These are phyloP conservation scores for Talinum fruticosum DNA, from an alignment of 148 eudicot species.

Conservation along the genomic window DNA sequence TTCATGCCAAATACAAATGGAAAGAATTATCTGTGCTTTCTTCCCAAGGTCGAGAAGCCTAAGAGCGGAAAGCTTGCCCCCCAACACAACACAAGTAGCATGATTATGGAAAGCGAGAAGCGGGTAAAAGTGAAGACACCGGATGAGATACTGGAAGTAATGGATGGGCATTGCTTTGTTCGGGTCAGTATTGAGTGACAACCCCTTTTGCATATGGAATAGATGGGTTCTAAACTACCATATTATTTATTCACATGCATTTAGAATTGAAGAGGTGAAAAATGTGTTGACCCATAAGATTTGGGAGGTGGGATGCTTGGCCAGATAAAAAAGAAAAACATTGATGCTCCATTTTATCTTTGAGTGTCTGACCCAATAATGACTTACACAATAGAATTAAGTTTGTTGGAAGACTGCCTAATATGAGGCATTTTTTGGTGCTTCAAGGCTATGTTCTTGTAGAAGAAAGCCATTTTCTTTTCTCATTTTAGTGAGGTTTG, in stretches of 20 bases:
- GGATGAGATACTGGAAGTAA: slow-evolving; percentile 82
- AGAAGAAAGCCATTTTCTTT: neutral
- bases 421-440: neutral
- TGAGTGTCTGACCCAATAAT: neutral
- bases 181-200: slow-evolving; percentile 56
- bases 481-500: neutral
- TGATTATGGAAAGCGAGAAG: slow-evolving; percentile 81
- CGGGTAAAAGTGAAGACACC: slow-evolving; percentile 78
- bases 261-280: neutral
- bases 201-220: neutral
- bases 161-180: slow-evolving; percentile 66
- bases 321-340: neutral
- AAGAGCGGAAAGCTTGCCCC: slow-evolving; percentile 55
- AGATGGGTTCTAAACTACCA: neutral
- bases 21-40: slow-evolving; percentile 61
- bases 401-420: neutral
- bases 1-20: slow-evolving; percentile 76
- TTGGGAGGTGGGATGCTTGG: too few relatives aligned
- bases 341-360: neutral
- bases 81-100: slow-evolving; percentile 74
- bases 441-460: slow-evolving; percentile 2
- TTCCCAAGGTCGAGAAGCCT: slow-evolving; percentile 79
- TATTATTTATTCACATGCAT: neutral
- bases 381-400: neutral
- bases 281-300: too few relatives aligned